Evolutionary conservation across 768 basidiomycete genomes (phyloP), one percentile per base, ranked within the genome.

Genomic region (Russula ochroleuca): DNA sequence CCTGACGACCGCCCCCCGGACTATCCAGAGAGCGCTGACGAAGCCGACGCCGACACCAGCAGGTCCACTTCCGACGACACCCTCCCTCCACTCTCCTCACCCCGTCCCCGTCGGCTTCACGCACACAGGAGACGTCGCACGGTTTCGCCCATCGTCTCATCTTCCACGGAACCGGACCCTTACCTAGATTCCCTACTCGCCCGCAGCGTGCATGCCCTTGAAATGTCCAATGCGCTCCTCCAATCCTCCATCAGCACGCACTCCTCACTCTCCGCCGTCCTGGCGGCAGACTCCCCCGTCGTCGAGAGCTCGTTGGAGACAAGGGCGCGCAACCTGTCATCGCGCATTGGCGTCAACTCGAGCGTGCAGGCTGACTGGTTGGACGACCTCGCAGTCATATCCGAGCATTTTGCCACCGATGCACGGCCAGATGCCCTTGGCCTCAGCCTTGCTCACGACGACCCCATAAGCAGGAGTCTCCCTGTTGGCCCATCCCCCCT

Each of bases 131-230:
- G 61, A 55, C 58, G 54, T 38, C 53, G 55, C 66, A 62, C 66
- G 40, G 62, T 64, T 54, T 66, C 59, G 58, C 67, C 68, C 48
- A 43, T 57, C 69, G 35, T 63, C 60, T 49, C 66, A 37, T 55
- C 74, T 23, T 72, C 76, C 3, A 69, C 59, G 54, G 85, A 88
- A 71, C 81, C 59, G 54, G 85, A 88, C 71, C 81, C 82, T 14
- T 85, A 81, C 69, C 80, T 92, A 31, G 92, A 93, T 73, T 81
- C 86, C n/a, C 77, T 93, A 17, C 80, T 93, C 1, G 88, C 85
- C 62, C 84, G 91, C 66, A 91, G 89, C 67, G 88, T 93, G 15
- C 85, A 91, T 74, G 91, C 91, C 1, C 78, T 94, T 10, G 92
- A 93, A 72, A 85, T 92, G 79, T 93, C 91, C 5, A 93, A 93